Base-by-base conservation (phyloP, 495 filamentous ascomycete genomes). In the Aspergillus sparsus region DNA sequence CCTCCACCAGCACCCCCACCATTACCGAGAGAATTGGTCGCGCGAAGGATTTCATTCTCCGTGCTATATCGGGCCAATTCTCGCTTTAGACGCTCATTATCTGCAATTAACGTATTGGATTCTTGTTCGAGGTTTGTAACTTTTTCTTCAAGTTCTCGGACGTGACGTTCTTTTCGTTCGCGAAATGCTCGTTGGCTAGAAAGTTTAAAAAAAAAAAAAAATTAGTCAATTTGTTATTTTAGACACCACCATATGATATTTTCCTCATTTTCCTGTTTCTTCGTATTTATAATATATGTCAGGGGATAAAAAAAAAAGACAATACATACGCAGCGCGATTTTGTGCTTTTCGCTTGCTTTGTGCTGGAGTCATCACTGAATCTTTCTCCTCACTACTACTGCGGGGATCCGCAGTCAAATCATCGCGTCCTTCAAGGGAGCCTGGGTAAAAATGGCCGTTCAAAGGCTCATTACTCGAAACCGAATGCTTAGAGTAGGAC, bases 41-140 rank as follows among this genome's bases (percentile, higher is more conserved):
- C 90, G n/a, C 91, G 89, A 21, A 98, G 77, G 55, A 97, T 93
- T 76, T 97, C 92, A 71, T 97, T 97, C 72, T 98, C 93, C 33
- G 90, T 94, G 54, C 82, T 82, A 54, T 88, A 86, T 65, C 85
- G 85, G 56, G 92, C 89, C 15, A 96, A 78, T 65, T 92, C 88
- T 12, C 87, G 87, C 78, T 88, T 90, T 7, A 97, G 78, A 15
- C 88, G 89, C 73, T 93, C 90, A 68, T 96, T 96, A 68, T 95
- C 91, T 34, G 84, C 82, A 60, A 80, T 74, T 0, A 89, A 69
- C 18, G 73, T 74, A 13, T 70, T 72, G 9, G 81, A 83, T 58
- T 75, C 74, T 61, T 83, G 78, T 71, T 92, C 87, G 21, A 95
- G 82, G 53, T 80, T 83, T 55, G 83, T 86, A 39, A 97, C 87